Base-by-base conservation (phyloP, 371 early-diverging fungal species). In the Rhizomucor pusillus region DNA sequence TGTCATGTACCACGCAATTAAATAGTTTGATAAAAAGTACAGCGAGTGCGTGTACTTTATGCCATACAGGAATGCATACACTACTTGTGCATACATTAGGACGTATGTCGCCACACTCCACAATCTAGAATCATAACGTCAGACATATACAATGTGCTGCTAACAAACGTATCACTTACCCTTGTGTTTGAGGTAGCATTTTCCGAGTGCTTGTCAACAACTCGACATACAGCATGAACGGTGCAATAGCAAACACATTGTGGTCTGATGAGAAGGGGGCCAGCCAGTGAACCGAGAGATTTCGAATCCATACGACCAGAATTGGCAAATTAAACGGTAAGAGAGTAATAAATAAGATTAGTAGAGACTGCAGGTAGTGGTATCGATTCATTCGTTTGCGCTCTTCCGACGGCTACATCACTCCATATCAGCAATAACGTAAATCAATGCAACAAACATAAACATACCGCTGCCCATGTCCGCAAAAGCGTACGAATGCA, bases 221-320 rank as follows among this genome's bases (percentile, higher is more conserved):
- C 36, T 84, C 82, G 7, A 80, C 77, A 45, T 82, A 75, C 33
- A 83, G 52, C 49, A 84, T 69, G 25, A 83, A 79, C 0, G 86
- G 84, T 3, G 78, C 78, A 45, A 86, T 77, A 10, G 80, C 76
- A 22, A 77, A 57, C 14, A 82, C 64, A 49, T 68, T 77, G 52
- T 86, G 84, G 46, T 86, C 86, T 1, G 82, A 75, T 1, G 73
- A 74, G 53, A 83, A 81, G 0, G 83, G 83, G 6, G 68, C 77
- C 54, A 75, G 78, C 86, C 86, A 86, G 47, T 81, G 77, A 5
- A 79, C 82, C 10, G 80, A 75, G 11, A 84, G 54, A 63, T 86
- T 86, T 20, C 86, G 63, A 53, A 81, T 77, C 82, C 84, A 86
- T 10, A 83, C 84, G 57, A 86, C 67, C 37, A 86, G 50, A 11